phyloP scores from a whole-genome alignment of 257 asterid species.

The Verbena officinalis region DNA sequence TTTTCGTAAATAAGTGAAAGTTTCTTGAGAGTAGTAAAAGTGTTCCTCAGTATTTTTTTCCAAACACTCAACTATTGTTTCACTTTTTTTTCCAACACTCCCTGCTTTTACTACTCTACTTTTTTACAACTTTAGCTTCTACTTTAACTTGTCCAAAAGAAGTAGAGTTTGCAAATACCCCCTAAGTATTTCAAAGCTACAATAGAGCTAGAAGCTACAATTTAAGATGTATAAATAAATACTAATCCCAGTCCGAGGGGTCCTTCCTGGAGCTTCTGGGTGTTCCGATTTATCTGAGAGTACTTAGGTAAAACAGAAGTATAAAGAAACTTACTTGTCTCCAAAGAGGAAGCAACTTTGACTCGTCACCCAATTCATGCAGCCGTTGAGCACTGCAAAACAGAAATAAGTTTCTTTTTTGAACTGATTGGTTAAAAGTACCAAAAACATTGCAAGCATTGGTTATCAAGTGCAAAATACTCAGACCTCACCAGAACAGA shows the following conservation, averaged over 20 bases:
- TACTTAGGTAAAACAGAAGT: too few species aligned
- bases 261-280: too few species aligned
- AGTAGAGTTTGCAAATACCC: too few species aligned
- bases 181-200: conserved; percentile 5
- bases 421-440: conserved; percentile 21
- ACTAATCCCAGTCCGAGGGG: conserved; percentile 10
- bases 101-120: too few species aligned
- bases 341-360: conserved; percentile 96
- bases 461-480: conserved; percentile 11
- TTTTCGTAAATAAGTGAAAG: too few species aligned
- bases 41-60: too few species aligned
- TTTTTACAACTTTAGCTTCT: too few species aligned
- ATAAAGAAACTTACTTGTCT: conserved; percentile 76
- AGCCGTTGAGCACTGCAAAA: conserved; percentile 83
- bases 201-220: conserved; percentile 22
- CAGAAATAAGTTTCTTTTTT: conserved; percentile 22
- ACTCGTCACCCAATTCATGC: conserved; percentile 91
- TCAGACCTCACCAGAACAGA: neutral
- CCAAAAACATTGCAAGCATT: conserved; percentile 2
- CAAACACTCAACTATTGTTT: too few species aligned
- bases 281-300: too few species aligned
- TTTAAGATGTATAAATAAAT: neutral
- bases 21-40: too few species aligned
- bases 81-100: too few species aligned
- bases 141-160: too few species aligned